phyloP scores from a whole-genome alignment of 345 rosid genomes.

The Nephelium lappaceum region DNA sequence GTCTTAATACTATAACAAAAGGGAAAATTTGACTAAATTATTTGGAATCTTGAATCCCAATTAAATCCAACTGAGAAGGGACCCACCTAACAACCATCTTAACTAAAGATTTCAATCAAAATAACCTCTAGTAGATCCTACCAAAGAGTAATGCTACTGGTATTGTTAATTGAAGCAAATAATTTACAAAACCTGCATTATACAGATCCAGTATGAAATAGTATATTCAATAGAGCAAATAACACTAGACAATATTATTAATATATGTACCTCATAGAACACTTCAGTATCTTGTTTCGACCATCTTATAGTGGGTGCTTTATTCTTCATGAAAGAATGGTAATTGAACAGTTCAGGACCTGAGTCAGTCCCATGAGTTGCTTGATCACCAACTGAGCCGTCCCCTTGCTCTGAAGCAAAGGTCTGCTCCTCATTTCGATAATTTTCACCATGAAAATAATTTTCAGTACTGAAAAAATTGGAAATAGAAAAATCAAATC shows the following conservation, averaged over 20 bases:
- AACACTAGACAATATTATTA: not conserved
- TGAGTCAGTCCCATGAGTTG: conserved; percentile 19
- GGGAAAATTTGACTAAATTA: not conserved
- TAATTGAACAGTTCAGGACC: conserved; percentile 48
- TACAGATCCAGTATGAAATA: not conserved
- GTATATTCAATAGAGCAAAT: not conserved
- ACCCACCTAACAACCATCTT: not conserved
- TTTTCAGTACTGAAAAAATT: conserved; percentile 41
- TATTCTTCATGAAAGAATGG: conserved; percentile 66
- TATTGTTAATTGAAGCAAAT: not conserved
- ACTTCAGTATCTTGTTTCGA: conserved; percentile 77
- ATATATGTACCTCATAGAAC: conserved; percentile 65
- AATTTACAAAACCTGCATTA: not conserved
- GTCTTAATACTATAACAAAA: not conserved
- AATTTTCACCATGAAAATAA: conserved; percentile 37
- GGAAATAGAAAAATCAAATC: conserved; percentile 13
- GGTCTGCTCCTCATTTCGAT: conserved; percentile 39
- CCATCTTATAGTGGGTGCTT: conserved; percentile 65
- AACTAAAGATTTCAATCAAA: not conserved
- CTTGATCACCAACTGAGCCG: conserved; percentile 27
- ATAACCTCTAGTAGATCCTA: not conserved
- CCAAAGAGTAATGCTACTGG: not conserved
- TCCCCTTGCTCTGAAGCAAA: conserved; percentile 39
- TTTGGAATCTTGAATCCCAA: not conserved
- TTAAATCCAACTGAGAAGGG: not conserved